Evolutionary conservation across 1,139 yeast genomes (phyloP), one percentile per base, ranked within the genome.

Genomic region (Yamadazyma aaseri): DNA sequence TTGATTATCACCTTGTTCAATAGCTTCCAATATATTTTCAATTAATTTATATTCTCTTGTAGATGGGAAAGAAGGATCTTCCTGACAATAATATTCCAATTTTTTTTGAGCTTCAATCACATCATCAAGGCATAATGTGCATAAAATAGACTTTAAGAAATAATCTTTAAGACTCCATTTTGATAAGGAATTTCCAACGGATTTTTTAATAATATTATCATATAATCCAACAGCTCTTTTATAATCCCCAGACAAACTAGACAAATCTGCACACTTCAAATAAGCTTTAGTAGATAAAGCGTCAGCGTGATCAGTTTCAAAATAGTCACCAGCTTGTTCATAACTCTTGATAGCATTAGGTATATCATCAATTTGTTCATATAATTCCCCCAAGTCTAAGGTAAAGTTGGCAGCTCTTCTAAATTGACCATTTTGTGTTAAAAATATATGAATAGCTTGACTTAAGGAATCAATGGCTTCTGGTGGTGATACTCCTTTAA

Each of bases 261-360:
- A 73, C 50, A 92, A 70, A 53, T 92, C 97, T 1, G 97, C 98
- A 47, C 92, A 86, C 59, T 87, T 87, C 49, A 90, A 66, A 49
- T 75, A 86, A 17, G 95, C 89, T 63, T 92, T 92, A 61, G 81
- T 89, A 20, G 96, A 79, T 40, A 92, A 71, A 6, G 97, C 95
- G 45, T 83, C 85, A 1, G 98, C 97, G 41, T 87, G 92, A 61
- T 92, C 98, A 42, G 94, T 89, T 40, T 79, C 77, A 56, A 85
- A 89, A 86, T 96, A 92, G 53, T 94, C 97, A 26, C 96, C 97
- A 4, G 98, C 97, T 50, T 84, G 86, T 54, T 89, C 95, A 57
- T 85, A 92, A 18, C 92, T 79, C 39, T 72, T 71, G 36, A 84
- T 73, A 3, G 98, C 97, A 46, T 75, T 75, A 12, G 71, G 67